Conservation (phyloP, 1,139 yeast species). For the Nakaseomyces nivariensis region DNA sequence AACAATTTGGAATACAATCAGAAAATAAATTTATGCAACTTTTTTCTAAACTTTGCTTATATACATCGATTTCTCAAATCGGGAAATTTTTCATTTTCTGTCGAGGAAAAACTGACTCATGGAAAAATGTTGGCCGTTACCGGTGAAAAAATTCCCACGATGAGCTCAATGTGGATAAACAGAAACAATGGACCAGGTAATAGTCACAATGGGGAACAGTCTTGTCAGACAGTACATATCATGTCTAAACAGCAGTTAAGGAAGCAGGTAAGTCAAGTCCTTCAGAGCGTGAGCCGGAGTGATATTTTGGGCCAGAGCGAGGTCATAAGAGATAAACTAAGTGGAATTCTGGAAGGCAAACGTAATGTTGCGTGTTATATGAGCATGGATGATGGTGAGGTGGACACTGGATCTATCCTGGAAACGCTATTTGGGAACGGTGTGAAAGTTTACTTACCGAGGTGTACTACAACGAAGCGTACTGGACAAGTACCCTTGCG, state of each 20-base stretch:
- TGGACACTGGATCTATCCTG: slow-evolving; percentile 19
- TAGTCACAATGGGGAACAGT: too few relatives aligned
- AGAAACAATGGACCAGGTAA: too few relatives aligned
- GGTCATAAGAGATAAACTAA: not conserved
- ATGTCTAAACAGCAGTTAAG: slow-evolving; percentile 1
- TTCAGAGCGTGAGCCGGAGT: not conserved
- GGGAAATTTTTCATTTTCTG: not conserved
- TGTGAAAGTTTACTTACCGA: slow-evolving; percentile 20
- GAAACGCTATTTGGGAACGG: slow-evolving; percentile 13
- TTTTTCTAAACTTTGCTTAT: too few relatives aligned
- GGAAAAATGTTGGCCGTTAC: not conserved
- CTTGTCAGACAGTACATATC: not conserved
- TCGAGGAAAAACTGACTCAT: too few relatives aligned
- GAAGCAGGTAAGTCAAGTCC: not conserved
- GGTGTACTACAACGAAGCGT: slow-evolving; percentile 22
- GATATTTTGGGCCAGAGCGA: not conserved
- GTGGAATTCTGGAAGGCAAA: not conserved
- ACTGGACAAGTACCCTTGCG: slow-evolving; percentile 20
- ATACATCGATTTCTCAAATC: too few relatives aligned
- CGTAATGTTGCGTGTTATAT: slow-evolving; percentile 22
- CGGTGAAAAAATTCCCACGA: not conserved
- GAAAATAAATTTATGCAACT: too few relatives aligned
- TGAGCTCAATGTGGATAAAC: too few relatives aligned
- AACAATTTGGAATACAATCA: too few relatives aligned
- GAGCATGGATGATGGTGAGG: slow-evolving; percentile 28